These are phyloP conservation scores for Podosphaera xanthii DNA, from an alignment of 2,329 filamentous ascomycete species.

Conservation along the genomic window DNA sequence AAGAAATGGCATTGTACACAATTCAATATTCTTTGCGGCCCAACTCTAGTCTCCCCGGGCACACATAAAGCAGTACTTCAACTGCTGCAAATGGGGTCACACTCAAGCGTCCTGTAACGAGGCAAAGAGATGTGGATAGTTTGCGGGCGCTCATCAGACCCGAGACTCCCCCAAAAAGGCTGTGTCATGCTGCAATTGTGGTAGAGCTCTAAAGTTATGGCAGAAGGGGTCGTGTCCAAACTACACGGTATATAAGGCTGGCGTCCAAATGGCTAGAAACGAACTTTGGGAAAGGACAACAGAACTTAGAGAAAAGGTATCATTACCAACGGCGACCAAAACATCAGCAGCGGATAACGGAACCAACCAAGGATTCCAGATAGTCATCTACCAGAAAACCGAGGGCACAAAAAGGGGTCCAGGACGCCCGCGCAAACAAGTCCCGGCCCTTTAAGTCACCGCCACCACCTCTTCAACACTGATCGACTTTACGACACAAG, in stretches of 20 bases:
- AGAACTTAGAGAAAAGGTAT: neutral
- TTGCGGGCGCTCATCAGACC: neutral
- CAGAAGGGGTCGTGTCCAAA: neutral
- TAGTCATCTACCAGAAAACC: neutral
- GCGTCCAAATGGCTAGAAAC: neutral
- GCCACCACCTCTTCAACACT: no score
- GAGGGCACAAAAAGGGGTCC: neutral
- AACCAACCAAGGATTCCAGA: neutral
- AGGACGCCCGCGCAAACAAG: neutral
- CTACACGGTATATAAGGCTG: neutral
- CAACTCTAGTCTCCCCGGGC: no score
- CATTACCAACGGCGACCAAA: neutral
- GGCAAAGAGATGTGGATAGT: no score
- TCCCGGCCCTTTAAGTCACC: neutral
- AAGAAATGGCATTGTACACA: no score
- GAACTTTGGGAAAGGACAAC: neutral
- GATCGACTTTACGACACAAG: no score
- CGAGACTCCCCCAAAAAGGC: neutral
- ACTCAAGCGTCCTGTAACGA: no score
- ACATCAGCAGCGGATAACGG: neutral
- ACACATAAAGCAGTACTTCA: no score
- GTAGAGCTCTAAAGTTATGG: neutral
- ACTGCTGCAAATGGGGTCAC: no score
- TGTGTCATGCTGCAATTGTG: neutral
- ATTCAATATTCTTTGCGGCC: no score